Conservation (phyloP, 164 flowering plant species). For the Akebia trifoliata region DNA sequence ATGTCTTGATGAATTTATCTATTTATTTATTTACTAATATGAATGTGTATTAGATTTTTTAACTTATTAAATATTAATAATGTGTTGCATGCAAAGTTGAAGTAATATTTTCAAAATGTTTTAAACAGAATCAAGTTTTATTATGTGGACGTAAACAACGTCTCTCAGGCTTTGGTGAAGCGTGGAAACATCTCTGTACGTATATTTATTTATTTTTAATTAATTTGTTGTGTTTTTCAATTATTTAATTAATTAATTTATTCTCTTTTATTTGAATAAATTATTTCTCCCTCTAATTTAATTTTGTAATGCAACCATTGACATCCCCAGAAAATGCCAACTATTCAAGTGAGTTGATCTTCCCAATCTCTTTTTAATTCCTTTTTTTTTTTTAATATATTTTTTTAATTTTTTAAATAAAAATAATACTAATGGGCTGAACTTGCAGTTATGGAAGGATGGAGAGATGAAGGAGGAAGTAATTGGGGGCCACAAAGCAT, state of each 20-base stretch:
- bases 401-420: background rate
- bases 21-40: no score
- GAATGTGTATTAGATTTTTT: no score
- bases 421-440: background rate
- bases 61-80: no score
- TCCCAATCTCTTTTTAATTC: background rate
- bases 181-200: constrained; percentile 88
- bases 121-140: constrained; percentile 56
- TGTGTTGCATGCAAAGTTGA: no score
- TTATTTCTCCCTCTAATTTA: background rate
- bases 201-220: background rate
- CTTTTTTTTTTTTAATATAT: background rate
- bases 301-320: constrained; percentile 9
- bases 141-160: constrained; percentile 88
- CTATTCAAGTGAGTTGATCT: constrained; percentile 62
- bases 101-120: background rate
- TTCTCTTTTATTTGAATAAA: background rate
- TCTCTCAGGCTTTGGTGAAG: constrained; percentile 79
- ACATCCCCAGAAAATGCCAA: constrained; percentile 99
- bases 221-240: background rate
- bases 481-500: constrained; percentile 91
- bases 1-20: no score
- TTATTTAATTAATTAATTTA: background rate
- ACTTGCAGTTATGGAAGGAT: constrained; percentile 79
- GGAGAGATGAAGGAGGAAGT: constrained; percentile 93